phyloP scores from a whole-genome alignment of 768 basidiomycete genomes.

The Agaricus bisporus region DNA sequence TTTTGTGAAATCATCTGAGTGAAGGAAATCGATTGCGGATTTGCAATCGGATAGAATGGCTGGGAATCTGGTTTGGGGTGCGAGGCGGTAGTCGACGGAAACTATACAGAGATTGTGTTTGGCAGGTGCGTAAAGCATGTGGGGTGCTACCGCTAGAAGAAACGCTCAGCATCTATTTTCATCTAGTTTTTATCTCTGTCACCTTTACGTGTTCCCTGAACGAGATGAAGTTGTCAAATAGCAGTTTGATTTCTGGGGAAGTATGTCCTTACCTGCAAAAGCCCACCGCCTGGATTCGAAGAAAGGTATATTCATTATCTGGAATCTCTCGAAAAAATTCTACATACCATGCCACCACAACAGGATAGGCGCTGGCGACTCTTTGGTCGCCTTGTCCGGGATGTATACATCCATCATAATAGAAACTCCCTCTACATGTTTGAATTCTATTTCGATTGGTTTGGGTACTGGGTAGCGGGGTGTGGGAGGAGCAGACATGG shows the following conservation, averaged over 20 bases:
- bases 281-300: conserved; percentile 24
- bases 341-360: conserved; percentile 32
- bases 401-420: conserved; percentile 29
- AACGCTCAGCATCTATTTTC: not conserved
- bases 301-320: not conserved
- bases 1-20: conserved; percentile 18
- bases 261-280: conserved; percentile 20
- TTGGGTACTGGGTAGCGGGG: not conserved
- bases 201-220: conserved; percentile 9
- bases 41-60: conserved; percentile 28
- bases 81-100: conserved; percentile 30
- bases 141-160: conserved; percentile 24
- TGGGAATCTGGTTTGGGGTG: conserved; percentile 30
- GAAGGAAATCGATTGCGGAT: conserved; percentile 27
- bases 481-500: not conserved
- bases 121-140: conserved; percentile 26
- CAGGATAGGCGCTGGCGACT: conserved; percentile 23
- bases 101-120: conserved; percentile 26
- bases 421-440: conserved; percentile 24
- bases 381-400: conserved; percentile 22
- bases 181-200: not conserved
- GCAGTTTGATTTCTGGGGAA: not conserved
- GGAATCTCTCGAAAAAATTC: too few relatives aligned
- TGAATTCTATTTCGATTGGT: conserved; percentile 25
- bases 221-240: not conserved